Base-by-base conservation (phyloP, 495 filamentous ascomycete genomes). In the Melanomma pulvis-pyrius region DNA sequence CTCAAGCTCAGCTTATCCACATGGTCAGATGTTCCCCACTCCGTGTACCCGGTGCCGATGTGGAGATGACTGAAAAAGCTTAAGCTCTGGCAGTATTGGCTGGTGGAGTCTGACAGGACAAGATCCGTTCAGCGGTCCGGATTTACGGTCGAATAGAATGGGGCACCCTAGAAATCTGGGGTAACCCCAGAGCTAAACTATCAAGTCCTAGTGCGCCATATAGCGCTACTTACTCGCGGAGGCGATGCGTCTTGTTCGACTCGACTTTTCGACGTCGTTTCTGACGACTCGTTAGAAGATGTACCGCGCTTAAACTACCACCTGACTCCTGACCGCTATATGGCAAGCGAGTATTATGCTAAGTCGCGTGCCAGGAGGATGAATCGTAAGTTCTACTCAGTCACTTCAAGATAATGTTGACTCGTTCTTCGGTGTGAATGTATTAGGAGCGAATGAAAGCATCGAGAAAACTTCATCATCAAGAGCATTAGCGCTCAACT, bases 251-350 rank as follows among this genome's bases (percentile, higher is more conserved):
- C 19, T 29, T 3, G 19, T 1, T 34, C 51, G 51, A 54, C 51
- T 54, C 51, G 51, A 32, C 51, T 19, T 6, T 29, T 19, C 51
- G 51, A 54, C 51, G 51, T 54, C 51, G 51, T 32, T 6, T n/a
- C 9, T 6, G 29, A 17, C 28, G 51, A 54, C 24, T 54, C 51
- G 25, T 30, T 19, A 8, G 8, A 9, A 8, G 6, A 41, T n/a
- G n/a, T n/a, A n/a, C n/a, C n/a, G n/a, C n/a, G n/a, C n/a, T n/a
- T n/a, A n/a, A n/a, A n/a, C n/a, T n/a, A n/a, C n/a, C n/a, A n/a
- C n/a, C n/a, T n/a, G n/a, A n/a, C n/a, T n/a, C n/a, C n/a, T n/a
- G n/a, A n/a, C n/a, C n/a, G n/a, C n/a, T n/a, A n/a, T n/a, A n/a
- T n/a, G n/a, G n/a, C n/a, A n/a, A n/a, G n/a, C n/a, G n/a, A n/a